Base-by-base conservation (phyloP, 1,139 yeast species). In the Blastobotrys indianensis region DNA sequence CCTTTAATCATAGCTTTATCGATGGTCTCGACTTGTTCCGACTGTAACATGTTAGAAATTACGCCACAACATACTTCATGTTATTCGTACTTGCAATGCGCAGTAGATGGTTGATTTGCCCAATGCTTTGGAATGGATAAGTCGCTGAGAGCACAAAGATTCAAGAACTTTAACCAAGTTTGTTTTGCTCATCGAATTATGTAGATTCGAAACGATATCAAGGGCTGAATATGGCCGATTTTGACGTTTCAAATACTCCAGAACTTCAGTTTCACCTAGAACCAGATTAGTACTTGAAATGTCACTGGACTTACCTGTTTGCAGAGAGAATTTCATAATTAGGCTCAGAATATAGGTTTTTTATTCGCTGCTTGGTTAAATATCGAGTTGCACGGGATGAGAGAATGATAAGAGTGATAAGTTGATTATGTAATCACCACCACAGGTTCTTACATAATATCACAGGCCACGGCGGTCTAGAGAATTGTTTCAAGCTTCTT, bases 191-290 rank as follows among this genome's bases (percentile, higher is more conserved):
- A 66, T 39, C 8, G 57, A 51, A 15, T 64, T 65, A 45, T 68
- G 72, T 39, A 70, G 53, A 50, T 70, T 70, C 41, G 63, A 61
- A 32, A 61, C 52, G 37, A 70, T 60, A 51, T 70, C 74, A 17
- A 60, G 59, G 3, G 64, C 61, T 1, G 72, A 65, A 47, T 68
- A 66, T 8, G 73, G 75, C 41, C 71, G 62, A 56, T 71, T 71
- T 54, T 65, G 71, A 3, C 53, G 51, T 43, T 57, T 52, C 59
- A 72, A 56, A 51, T 70, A 70, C 3, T 56, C 56, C 28, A 60
- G 47, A 23, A 65, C 55, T 23, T 16, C 25, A 17, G n/a, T 23
- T 35, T 31, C 47, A 11, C 38, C 39, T 34, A 35, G 11, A 2
- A 3, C 10, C 9, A 4, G 16, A 9, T 7, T n/a, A 10, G 12